Base-by-base conservation (phyloP, 139 green algal genomes). In the Zygnema circumcarinatum region DNA sequence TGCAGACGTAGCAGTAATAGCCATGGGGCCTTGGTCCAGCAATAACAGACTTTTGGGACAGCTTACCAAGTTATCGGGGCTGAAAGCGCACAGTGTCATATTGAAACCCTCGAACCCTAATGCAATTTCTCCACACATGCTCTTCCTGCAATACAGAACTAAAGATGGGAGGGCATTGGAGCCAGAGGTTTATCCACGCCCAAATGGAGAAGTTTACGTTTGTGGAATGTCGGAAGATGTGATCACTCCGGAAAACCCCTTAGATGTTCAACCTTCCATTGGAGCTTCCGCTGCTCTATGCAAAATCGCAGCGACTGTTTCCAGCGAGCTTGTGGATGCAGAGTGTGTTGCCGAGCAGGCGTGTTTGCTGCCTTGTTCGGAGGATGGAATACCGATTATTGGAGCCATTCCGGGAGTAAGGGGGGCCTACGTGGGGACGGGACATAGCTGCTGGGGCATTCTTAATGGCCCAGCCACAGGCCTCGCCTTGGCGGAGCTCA, bases 401-500 rank as follows among this genome's bases (percentile, higher is more conserved):
- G 91, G 91, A 0, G 1, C 39, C 2, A 72, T 93, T 32, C 81
- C 85, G 0, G 81, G 62, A 0, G 32, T 88, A 22, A 73, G 84
- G 22, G 76, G 76, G 38, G 79, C 76, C 1, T 92, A 89, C 67
- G 52, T 92, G 21, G 86, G 69, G 1, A 81, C 75, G 35, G 91
- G 79, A 53, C 89, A 92, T 47, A 92, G 87, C 75, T 93, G 91
- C 73, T 93, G 91, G 91, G 91, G 91, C 32, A 93, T 93, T 81
- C 31, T 91, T 7, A 92, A 90, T 67, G 85, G 54, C 0, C 91
- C 91, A 1, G 85, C 87, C 3, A 90, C 85, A 31, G 91, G 91
- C 35, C 1, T 68, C 1, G 68, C 85, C 31, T 41, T 93, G 67
- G 47, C 80, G 3, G 89, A 93, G 75, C 86, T 93, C 2, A 86